Base-by-base conservation (phyloP, 805 yeast genomes). In the Starmerella sirachaensis region DNA sequence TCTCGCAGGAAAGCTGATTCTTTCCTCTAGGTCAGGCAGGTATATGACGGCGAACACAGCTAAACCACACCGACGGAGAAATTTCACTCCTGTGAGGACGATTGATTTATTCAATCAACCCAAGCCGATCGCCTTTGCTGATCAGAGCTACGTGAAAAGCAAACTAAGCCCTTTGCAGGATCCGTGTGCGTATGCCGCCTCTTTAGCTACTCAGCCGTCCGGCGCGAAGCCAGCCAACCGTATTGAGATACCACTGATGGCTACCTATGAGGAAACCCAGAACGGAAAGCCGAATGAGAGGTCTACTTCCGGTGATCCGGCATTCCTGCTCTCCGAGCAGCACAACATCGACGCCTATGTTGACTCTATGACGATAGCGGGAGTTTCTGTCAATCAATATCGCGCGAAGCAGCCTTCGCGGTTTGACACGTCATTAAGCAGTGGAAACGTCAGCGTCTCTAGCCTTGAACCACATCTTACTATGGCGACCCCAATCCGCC, bases 201-300 rank as follows among this genome's bases (percentile, higher is more conserved):
- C 50, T 9, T 38, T 52, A 16, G 51, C 56, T 1, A 36, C 37
- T 19, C 55, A 49, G 32, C 43, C 47, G 28, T 24, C 31, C 41
- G 31, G 19, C 6, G 21, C 31, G 21, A 39, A 49, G 26, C 51
- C 50, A 6, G 53, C 58, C 2, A 43, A 49, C 18, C 46, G 50
- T 11, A 40, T 57, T 11, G 26, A 40, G 12, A 25, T 31, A 13
- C 48, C 53, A 9, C 45, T 57, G 16, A 52, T 47, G 12, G 42
- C 55, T 13, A 57, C 61, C 4, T 57, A 48, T 34, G 48, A 43
- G 17, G 59, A 56, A 26, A 57, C 61, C 2, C 56, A 56, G 38
- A 19, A 32, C 18, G 26, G 33, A 18, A 35, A 40, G 18, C 41
- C 16, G 11, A 5, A 36, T 21, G 11, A 30, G 5, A 19, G 30